Percentiles rank a stretch among this genome's conserved stretches.
Conservation (phyloP, 163 green algal genomes). For the Chloromonas sp. region DNA sequence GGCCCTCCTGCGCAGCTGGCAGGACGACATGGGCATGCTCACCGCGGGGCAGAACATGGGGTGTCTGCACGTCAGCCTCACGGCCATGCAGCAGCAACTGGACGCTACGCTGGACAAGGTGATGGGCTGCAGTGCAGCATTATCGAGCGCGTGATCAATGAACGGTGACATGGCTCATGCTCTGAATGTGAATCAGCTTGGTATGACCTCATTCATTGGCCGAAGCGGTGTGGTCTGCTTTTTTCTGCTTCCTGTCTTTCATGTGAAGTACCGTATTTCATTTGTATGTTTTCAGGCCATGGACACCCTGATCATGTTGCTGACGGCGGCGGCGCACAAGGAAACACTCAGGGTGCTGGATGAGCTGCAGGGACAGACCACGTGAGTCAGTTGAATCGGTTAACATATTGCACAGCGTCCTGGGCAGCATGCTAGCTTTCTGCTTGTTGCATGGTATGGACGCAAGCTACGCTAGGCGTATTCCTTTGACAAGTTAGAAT, state of each 20-base stretch:
- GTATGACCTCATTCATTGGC: too few relatives aligned
- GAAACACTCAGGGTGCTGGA: slow-evolving; percentile 27
- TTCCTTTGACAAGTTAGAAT: too few relatives aligned
- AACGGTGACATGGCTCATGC: too few relatives aligned
- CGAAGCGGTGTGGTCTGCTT: too few relatives aligned
- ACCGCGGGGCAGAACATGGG: slow-evolving; percentile 36
- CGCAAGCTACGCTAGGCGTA: too few relatives aligned
- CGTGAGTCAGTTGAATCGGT: slow-evolving; percentile 5
- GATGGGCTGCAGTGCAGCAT: background rate
- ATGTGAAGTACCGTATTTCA: too few relatives aligned
- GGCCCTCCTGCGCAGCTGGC: slow-evolving; percentile 53
- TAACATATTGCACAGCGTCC: too few relatives aligned
- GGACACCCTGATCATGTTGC: slow-evolving; percentile 39
- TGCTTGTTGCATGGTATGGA: too few relatives aligned
- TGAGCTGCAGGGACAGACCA: slow-evolving; percentile 23
- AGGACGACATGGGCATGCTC: slow-evolving; percentile 45
- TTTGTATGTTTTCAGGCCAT: slow-evolving; percentile 27
- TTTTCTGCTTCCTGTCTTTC: too few relatives aligned
- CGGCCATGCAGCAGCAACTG: slow-evolving; percentile 38
- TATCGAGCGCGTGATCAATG: background rate
- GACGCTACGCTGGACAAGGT: slow-evolving; percentile 19
- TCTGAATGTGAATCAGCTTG: too few relatives aligned
- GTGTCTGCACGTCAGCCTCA: slow-evolving; percentile 51
- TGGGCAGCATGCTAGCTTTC: too few relatives aligned
- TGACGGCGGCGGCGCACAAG: slow-evolving; percentile 46